Evolutionary conservation across 371 early-diverging fungal species (phyloP).

Genomic region (Gilbertella persicaria): DNA sequence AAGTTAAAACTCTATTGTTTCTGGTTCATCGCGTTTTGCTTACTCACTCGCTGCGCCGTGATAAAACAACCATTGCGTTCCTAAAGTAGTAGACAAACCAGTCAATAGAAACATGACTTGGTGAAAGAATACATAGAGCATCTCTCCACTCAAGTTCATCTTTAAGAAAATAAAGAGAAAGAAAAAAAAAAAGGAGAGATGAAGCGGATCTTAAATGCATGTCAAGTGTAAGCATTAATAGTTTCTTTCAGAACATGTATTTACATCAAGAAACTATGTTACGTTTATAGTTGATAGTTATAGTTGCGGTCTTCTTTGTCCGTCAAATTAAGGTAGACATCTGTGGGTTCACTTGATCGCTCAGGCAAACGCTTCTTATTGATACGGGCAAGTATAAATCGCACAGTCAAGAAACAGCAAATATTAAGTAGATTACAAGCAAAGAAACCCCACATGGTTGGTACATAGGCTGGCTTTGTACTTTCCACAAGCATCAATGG

Average conservation of each 20-base stretch:
- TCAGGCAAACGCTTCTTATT: not conserved
- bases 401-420: not conserved
- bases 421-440: not conserved
- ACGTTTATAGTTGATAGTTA: too few relatives aligned
- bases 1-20: constrained; percentile 1
- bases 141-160: constrained; percentile 14
- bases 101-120: constrained; percentile 58
- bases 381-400: too few relatives aligned
- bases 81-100: constrained; percentile 60
- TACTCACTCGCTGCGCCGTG: constrained; percentile 65
- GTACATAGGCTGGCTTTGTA: not conserved
- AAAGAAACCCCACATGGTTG: not conserved
- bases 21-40: not conserved
- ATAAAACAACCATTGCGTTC: constrained; percentile 68
- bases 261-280: too few relatives aligned
- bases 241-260: too few relatives aligned
- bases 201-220: too few relatives aligned
- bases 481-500: constrained; percentile 31
- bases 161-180: too few relatives aligned
- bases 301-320: constrained; percentile 33
- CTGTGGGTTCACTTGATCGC: constrained; percentile 7
- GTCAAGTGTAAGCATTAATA: too few relatives aligned
- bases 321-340: constrained; percentile 26
- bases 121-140: constrained; percentile 41
- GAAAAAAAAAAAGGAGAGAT: too few relatives aligned